Percentiles rank a stretch among this genome's conserved stretches.
Evolutionary conservation across 306 rosid genomes (phyloP).

Genomic region (Lathyrus aphaca): DNA sequence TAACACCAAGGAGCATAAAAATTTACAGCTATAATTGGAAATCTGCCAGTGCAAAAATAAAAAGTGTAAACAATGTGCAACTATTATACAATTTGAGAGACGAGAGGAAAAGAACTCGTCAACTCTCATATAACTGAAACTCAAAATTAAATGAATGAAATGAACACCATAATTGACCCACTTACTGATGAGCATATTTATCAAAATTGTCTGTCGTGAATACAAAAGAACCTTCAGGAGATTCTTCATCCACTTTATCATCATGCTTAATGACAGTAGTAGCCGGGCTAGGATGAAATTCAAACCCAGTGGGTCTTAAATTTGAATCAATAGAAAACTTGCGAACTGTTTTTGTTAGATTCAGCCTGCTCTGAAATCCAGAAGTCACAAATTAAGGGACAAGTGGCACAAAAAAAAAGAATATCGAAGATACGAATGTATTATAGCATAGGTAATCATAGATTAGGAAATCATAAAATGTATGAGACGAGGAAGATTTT

Average conservation of each 20-base stretch:
- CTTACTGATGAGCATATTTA: conserved; percentile 76
- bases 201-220: conserved; percentile 65
- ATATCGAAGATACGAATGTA: conserved; percentile 7
- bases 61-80: conserved; percentile 32
- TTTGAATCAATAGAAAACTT: conserved; percentile 80
- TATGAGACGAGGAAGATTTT: conserved; percentile 20
- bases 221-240: conserved; percentile 62
- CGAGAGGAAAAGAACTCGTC: conserved; percentile 22
- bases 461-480: conserved; percentile 34
- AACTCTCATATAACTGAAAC: conserved; percentile 25
- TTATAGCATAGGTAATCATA: conserved; percentile 20
- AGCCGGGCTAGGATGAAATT: conserved; percentile 71
- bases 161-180: conserved; percentile 39
- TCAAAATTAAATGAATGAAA: conserved; percentile 33
- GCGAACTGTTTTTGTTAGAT: conserved; percentile 88
- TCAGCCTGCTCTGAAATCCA: conserved; percentile 90
- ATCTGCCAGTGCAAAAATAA: conserved; percentile 53
- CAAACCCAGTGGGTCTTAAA: conserved; percentile 76
- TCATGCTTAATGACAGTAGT: conserved; percentile 73
- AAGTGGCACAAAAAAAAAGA: background rate
- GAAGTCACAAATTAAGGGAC: conserved; percentile 50
- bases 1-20: conserved; percentile 99
- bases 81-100: background rate
- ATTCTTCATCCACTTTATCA: conserved; percentile 66
- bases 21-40: conserved; percentile 72